Conservation (phyloP, 148 eudicot genomes). For the Nyssa sinensis region DNA sequence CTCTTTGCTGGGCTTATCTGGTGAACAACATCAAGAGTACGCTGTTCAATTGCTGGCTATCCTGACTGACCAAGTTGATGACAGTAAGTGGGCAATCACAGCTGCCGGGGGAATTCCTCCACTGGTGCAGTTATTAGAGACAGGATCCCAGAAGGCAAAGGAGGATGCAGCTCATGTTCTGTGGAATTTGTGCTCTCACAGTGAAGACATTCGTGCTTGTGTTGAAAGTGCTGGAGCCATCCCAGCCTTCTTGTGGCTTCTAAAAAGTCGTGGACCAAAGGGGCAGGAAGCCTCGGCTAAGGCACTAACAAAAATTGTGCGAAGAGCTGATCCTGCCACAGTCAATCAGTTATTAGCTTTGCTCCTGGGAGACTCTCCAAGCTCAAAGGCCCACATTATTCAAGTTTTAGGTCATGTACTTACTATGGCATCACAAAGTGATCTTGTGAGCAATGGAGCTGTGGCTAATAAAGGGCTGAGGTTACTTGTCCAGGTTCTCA, state of each 20-base stretch:
- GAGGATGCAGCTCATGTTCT: conserved; percentile 65
- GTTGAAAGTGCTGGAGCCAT: conserved; percentile 87
- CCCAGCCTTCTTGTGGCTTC: conserved; percentile 71
- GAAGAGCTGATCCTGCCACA: conserved; percentile 55
- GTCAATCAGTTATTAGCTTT: conserved; percentile 71
- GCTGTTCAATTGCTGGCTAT: conserved; percentile 62
- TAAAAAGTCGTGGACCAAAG: conserved; percentile 62
- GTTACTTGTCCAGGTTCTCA: conserved; percentile 71
- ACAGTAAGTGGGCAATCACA: conserved; percentile 92
- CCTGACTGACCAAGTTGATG: conserved; percentile 68
- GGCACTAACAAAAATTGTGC: conserved; percentile 60
- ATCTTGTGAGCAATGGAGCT: conserved; percentile 60
- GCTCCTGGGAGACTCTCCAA: conserved; percentile 70
- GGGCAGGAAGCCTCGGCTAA: conserved; percentile 73
- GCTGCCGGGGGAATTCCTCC: conserved; percentile 96
- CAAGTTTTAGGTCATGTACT: conserved; percentile 72
- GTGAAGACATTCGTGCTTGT: conserved; percentile 80
- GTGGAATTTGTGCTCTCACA: conserved; percentile 68
- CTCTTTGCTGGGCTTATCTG: conserved; percentile 65
- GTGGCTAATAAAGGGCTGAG: conserved; percentile 60
- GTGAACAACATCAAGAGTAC: conserved; percentile 84
- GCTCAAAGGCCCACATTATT: conserved; percentile 54
- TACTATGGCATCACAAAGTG: conserved; percentile 51
- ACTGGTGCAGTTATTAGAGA: conserved; percentile 68
- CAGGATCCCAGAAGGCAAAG: conserved; percentile 73